phyloP scores from a whole-genome alignment of 768 basidiomycete genomes.

The Auricularia cornea region DNA sequence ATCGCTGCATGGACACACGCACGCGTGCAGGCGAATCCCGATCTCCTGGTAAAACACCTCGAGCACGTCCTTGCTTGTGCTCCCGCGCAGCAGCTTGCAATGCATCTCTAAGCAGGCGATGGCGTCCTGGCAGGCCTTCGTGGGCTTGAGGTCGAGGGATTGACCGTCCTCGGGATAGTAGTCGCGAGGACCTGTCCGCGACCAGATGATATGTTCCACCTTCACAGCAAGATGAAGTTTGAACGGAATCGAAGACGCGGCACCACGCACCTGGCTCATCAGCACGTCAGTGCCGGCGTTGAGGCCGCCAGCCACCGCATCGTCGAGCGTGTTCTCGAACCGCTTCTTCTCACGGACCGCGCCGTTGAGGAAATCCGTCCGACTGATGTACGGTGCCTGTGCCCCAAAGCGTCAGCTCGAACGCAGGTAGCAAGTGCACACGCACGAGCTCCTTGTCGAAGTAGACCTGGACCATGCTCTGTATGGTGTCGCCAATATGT shows the following conservation, averaged over 20 bases:
- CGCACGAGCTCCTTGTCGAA: slow-evolving; percentile 92
- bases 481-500: slow-evolving; percentile 94
- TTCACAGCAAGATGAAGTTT: slow-evolving; percentile 22
- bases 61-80: slow-evolving; percentile 90
- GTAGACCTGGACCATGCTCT: slow-evolving; percentile 96
- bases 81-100: slow-evolving; percentile 84
- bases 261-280: slow-evolving; percentile 74
- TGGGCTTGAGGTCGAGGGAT: slow-evolving; percentile 75
- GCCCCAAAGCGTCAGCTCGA: background rate
- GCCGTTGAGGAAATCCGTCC: slow-evolving; percentile 85
- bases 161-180: slow-evolving; percentile 84
- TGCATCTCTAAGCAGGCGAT: slow-evolving; percentile 86
- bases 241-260: no score
- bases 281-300: slow-evolving; percentile 93
- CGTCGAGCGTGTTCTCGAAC: slow-evolving; percentile 88
- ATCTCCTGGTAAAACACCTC: slow-evolving; percentile 99
- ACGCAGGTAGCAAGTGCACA: background rate
- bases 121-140: slow-evolving; percentile 80
- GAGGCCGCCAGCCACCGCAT: slow-evolving; percentile 85
- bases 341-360: slow-evolving; percentile 95
- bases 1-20: slow-evolving; percentile 27
- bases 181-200: slow-evolving; percentile 72
- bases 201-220: slow-evolving; percentile 90
- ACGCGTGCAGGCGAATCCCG: slow-evolving; percentile 82
- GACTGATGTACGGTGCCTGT: slow-evolving; percentile 81